Evolutionary conservation across 768 basidiomycete genomes (phyloP), one percentile per base, ranked within the genome.

Genomic region (Suillus tomentosus): DNA sequence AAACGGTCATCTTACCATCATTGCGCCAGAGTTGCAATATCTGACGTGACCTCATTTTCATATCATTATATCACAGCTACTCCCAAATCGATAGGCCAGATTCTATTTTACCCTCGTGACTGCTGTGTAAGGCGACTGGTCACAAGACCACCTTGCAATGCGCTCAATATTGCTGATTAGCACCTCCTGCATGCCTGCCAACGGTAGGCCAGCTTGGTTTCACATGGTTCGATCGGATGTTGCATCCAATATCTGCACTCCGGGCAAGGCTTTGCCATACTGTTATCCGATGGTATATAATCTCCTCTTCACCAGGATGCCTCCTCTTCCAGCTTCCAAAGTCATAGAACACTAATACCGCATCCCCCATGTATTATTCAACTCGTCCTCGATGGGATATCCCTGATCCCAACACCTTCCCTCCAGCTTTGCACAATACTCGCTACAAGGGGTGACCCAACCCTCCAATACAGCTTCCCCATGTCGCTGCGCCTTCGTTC

Each of bases 261-360:
- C 3, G 14, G 50, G 24, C 50, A 50, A 2, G 24, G 31, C 31
- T 51, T 61, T 61, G 53, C 37, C 60, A 61, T 56, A 15, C 51
- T 19, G 14, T 57, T n/a, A 57, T 45, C 34, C 3, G 60, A 48
- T 22, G 27, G 27, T 65, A 65, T 65, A 64, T 39, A 65, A 58
- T 24, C 13, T 36, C n/a, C 5, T 24, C 27, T 19, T 61, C 34
- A 48, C 13, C 3, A 39, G 0, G 34, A 39, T 31, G 37, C 59
- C 27, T 13, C 17, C 36, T 13, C 17, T 17, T 37, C 17, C 14
- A 27, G 2, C 36, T 9, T 42, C 22, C 27, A 2, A 34, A 60
- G 11, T 13, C 4, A 31, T 22, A 5, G 19, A 1, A 54, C 5
- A 54, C 1, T 11, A 36, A 7, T 13, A 34, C 15, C 22, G 15